Evolutionary conservation across 208 protist genomes (phyloP), one percentile per base, ranked within the genome.

Genomic region (Porcisia deanei): DNA sequence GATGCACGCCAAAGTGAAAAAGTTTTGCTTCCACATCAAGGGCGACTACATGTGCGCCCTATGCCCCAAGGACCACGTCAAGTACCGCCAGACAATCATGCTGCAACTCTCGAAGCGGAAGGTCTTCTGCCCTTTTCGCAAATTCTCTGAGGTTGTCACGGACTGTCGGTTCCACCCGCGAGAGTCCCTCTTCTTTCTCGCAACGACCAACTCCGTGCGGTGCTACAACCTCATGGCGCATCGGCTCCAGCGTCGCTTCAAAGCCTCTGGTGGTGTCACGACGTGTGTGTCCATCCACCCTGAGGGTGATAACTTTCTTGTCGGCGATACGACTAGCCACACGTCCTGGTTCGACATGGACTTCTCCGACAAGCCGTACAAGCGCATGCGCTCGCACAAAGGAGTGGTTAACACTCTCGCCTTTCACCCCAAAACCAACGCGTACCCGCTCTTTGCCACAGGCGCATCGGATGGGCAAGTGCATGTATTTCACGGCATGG

Each of bases 281-380:
- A 98, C 97, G 20, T 98, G 94, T 84, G 84, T 99, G 43, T 98
- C 96, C 55, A 83, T 99, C 34, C 99, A 99, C 86, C 97, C 98
- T 1, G 86, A 92, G 45, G 98, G 99, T 54, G 99, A 99, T 77
- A 97, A 99, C 88, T 89, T 99, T 45, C 80, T 99, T 6, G 88
- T 97, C 14, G 93, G 94, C 30, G 93, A 97, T 79, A 95, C 91
- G 9, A 96, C 91, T 2, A 95, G 91, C 74, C 90, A 94, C 85
- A 95, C 98, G 22, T 90, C 85, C 47, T 99, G 99, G 99, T 99
- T 99, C 81, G 99, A 99, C 89, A 90, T 99, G 67, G 99, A 99
- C 80, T 96, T 99, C 57, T 97, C 94, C 8, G 87, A 98, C 49
- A 92, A 96, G 81, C 93, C 97, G 91, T 90, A 99, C 92, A 99